phyloP scores from a whole-genome alignment of 257 asterid genomes.

The Salvia rosmarinus region DNA sequence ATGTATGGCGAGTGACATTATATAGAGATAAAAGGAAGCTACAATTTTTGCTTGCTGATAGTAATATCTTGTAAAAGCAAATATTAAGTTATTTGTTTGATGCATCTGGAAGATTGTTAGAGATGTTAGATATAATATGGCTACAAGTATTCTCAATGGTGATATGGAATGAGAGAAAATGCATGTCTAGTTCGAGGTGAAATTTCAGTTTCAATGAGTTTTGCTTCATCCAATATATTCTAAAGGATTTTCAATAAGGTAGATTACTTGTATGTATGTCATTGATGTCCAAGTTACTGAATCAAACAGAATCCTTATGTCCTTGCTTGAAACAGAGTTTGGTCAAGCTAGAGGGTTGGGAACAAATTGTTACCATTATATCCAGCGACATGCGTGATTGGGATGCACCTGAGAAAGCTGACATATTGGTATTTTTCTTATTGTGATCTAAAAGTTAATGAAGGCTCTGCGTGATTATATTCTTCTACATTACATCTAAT shows the following conservation, averaged over 20 bases:
- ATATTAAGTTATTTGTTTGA: conserved; percentile 9
- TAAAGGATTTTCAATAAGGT: conserved; percentile 12
- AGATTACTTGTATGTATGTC: conserved; percentile 3
- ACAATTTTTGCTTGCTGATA: conserved; percentile 15
- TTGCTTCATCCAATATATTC: conserved; percentile 1
- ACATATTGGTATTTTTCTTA: conserved; percentile 68
- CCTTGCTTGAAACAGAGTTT: conserved; percentile 69
- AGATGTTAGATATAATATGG: background rate
- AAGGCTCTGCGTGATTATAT: conserved; percentile 13
- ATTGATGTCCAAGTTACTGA: conserved; percentile 22
- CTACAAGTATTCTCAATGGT: conserved; percentile 1
- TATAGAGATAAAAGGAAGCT: background rate
- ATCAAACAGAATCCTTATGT: conserved; percentile 24
- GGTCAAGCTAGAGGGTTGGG: conserved; percentile 98
- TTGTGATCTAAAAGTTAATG: conserved; percentile 3
- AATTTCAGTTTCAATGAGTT: background rate
- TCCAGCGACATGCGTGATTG: conserved; percentile 96
- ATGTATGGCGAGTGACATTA: conserved; percentile 2
- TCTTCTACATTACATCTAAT: conserved; percentile 5
- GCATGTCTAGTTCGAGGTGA: background rate
- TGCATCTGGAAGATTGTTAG: conserved; percentile 16
- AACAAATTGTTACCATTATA: conserved; percentile 70
- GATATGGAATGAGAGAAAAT: conserved; percentile 11
- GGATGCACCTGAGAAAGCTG: conserved; percentile 97
- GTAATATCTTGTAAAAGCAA: conserved; percentile 1